A percentile compares a stretch with the other conserved stretches of the same genome.
These are phyloP conservation scores for Phaeosphaeriaceae sp. DNA, from an alignment of 2,329 filamentous ascomycete species.

Conservation along the genomic window DNA sequence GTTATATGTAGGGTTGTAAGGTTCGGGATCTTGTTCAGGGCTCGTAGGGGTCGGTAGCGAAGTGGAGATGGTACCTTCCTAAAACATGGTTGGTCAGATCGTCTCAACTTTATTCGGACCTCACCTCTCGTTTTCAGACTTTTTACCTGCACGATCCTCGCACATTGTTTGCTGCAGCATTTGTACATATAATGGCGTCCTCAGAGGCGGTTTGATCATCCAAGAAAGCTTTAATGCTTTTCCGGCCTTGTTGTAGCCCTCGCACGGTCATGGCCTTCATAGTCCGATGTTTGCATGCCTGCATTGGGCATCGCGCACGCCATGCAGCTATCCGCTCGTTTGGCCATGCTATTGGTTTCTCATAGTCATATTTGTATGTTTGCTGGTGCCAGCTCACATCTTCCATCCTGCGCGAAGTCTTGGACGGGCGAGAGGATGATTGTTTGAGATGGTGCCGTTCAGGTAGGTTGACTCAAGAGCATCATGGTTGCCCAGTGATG, in stretches of 20 bases:
- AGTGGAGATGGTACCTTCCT: slow-evolving; percentile 1
- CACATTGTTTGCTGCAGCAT: neutral
- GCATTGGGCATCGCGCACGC: neutral
- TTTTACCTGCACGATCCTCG: neutral
- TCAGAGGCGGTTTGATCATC: neutral
- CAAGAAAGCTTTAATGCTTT: neutral
- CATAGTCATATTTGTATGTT: neutral
- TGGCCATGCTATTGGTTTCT: neutral
- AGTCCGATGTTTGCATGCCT: neutral
- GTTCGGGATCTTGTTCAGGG: slow-evolving; percentile 4
- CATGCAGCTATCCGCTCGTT: neutral
- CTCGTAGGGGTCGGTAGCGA: slow-evolving; percentile 2
- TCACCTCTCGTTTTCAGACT: neutral
- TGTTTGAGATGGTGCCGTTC: too few species aligned
- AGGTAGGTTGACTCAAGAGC: too few species aligned
- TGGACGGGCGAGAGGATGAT: too few species aligned
- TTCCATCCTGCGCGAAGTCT: too few species aligned
- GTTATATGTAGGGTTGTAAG: neutral
- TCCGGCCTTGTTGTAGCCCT: neutral
- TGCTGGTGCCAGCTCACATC: neutral
- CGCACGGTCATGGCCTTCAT: neutral
- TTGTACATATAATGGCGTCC: neutral
- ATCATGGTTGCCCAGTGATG: too few species aligned
- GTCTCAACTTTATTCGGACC: slow-evolving; percentile 11
- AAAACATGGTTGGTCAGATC: slow-evolving; percentile 6